Conservation (phyloP, 768 basidiomycete species). For the Leccinum uliginosum region DNA sequence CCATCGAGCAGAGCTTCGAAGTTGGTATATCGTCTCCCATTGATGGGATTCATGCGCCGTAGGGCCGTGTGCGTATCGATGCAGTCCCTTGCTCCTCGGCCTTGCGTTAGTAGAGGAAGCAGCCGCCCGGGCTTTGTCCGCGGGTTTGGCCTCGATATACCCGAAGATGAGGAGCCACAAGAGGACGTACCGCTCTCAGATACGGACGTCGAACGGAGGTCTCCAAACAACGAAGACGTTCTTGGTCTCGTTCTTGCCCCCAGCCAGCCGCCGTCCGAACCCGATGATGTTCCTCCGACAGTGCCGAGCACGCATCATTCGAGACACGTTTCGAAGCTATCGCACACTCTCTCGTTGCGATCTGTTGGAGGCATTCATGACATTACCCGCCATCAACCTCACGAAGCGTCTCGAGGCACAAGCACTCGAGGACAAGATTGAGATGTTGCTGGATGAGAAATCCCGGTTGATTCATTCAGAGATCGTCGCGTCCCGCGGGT, state of each 20-base stretch:
- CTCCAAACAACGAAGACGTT: conserved; percentile 34
- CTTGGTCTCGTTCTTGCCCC: conserved; percentile 18
- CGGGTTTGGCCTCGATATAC: conserved; percentile 78
- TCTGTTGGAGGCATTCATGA: conserved; percentile 54
- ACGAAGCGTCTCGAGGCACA: conserved; percentile 56
- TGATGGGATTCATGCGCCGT: conserved; percentile 46
- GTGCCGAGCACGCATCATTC: conserved; percentile 57
- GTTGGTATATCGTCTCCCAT: conserved; percentile 20
- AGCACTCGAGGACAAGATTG: conserved; percentile 57
- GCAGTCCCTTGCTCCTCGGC: conserved; percentile 41
- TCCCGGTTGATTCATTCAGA: conserved; percentile 48
- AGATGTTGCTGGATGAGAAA: conserved; percentile 66
- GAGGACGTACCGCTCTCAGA: conserved; percentile 36
- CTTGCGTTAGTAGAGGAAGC: conserved; percentile 39
- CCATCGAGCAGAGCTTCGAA: conserved; percentile 31
- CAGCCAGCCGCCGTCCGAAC: conserved; percentile 28
- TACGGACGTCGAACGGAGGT: conserved; percentile 34
- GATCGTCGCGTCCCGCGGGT: conserved; percentile 24
- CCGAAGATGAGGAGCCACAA: conserved; percentile 67
- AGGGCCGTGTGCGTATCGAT: conserved; percentile 45
- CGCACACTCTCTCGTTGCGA: conserved; percentile 61
- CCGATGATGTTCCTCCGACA: conserved; percentile 43
- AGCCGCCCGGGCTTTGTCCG: conserved; percentile 69
- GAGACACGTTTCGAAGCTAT: conserved; percentile 62
- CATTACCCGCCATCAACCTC: conserved; percentile 46